Conservation (phyloP, 805 yeast genomes). For the Cyberlindnera suaveolens region DNA sequence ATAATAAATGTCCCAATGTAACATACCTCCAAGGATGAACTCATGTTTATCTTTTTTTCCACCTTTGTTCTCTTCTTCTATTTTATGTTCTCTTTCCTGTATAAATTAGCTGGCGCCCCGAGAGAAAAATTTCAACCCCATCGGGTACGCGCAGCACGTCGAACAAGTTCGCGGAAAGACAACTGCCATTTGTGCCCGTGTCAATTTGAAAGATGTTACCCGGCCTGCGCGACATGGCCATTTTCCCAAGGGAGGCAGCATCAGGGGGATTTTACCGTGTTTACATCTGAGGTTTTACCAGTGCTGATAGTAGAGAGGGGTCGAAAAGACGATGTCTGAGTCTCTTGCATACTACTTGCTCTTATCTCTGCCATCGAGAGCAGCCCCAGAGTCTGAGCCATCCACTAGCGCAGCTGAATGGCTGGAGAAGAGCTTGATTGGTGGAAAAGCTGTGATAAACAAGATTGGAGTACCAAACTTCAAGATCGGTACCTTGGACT, state of each 20-base stretch:
- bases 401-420: constrained; percentile 38
- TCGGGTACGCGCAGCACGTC: constrained; percentile 2
- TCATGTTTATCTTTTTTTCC: constrained; percentile 27
- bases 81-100: background rate
- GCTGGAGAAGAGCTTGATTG: constrained; percentile 49
- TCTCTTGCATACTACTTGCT: constrained; percentile 41
- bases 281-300: too few species aligned
- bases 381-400: constrained; percentile 47
- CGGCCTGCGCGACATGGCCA: background rate
- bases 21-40: constrained; percentile 58
- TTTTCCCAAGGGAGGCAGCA: too few species aligned
- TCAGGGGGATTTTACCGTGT: too few species aligned
- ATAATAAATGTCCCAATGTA: background rate
- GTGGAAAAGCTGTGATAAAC: constrained; percentile 52
- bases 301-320: too few species aligned
- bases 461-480: constrained; percentile 70
- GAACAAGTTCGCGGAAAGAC: constrained; percentile 2
- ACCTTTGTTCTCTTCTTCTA: background rate
- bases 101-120: background rate
- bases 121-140: constrained; percentile 3
- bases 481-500: constrained; percentile 92
- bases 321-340: constrained; percentile 18
- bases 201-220: background rate
- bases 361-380: constrained; percentile 48
- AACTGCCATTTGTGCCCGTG: background rate